Evolutionary conservation across 2,329 filamentous ascomycete genomes (phyloP).

Genomic region (Fusarium gaditjirri): DNA sequence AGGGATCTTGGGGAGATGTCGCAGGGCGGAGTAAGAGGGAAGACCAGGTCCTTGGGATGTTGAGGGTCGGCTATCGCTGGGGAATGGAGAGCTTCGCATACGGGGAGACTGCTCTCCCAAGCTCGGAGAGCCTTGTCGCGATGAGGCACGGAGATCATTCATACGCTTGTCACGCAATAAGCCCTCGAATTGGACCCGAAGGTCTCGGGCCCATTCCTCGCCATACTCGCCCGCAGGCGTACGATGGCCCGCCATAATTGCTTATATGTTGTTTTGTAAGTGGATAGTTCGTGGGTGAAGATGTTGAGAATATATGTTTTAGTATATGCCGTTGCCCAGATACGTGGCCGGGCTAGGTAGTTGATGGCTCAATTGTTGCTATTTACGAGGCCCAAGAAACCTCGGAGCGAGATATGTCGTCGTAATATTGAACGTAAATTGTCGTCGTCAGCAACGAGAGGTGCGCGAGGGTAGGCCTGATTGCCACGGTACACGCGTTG

Average conservation of each 20-base stretch:
- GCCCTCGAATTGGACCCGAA: constrained; percentile 87
- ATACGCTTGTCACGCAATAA: constrained; percentile 87
- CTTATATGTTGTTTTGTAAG: background rate
- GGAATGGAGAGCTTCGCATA: constrained; percentile 53
- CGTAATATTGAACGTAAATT: constrained; percentile 41
- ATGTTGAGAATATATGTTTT: constrained; percentile 1
- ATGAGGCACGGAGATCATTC: constrained; percentile 72
- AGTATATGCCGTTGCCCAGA: constrained; percentile 26
- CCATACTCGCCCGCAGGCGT: constrained; percentile 61
- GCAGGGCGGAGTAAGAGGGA: constrained; percentile 60
- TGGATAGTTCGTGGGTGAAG: background rate
- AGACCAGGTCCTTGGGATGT: constrained; percentile 58
- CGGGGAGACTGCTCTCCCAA: constrained; percentile 62
- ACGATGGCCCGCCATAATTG: constrained; percentile 54
- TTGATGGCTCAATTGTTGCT: constrained; percentile 30
- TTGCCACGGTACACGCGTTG: constrained; percentile 42
- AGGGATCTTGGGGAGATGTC: constrained; percentile 69
- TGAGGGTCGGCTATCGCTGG: constrained; percentile 57
- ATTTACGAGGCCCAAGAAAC: constrained; percentile 30
- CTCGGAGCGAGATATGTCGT: constrained; percentile 26
- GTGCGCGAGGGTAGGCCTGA: constrained; percentile 41
- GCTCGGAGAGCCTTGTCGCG: constrained; percentile 69
- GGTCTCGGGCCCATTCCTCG: constrained; percentile 80
- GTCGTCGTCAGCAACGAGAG: constrained; percentile 42
- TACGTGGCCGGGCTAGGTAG: constrained; percentile 10